Percentiles rank a stretch among this genome's conserved stretches.
Evolutionary conservation across 805 yeast genomes (phyloP).

Genomic region (Spathaspora girioi): DNA sequence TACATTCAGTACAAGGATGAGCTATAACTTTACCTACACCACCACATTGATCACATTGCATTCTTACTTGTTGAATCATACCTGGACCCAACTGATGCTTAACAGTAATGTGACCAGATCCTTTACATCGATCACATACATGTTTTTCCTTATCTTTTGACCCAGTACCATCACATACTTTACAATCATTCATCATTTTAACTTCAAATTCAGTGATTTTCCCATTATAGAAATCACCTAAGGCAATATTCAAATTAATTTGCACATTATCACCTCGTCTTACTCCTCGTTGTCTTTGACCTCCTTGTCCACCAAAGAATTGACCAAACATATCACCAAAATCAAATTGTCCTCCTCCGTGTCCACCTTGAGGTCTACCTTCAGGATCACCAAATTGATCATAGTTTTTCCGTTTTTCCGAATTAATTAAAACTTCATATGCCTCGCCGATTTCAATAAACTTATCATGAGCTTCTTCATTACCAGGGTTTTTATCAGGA

Average conservation of each 20-base stretch:
- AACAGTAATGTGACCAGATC: slow-evolving; percentile 65
- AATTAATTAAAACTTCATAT: slow-evolving; percentile 75
- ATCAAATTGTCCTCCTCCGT: slow-evolving; percentile 21
- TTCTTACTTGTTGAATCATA: slow-evolving; percentile 82
- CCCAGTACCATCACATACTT: slow-evolving; percentile 79
- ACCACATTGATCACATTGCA: slow-evolving; percentile 72
- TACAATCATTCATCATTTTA: slow-evolving; percentile 72
- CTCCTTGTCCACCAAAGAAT: slow-evolving; percentile 21
- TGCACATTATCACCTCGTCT: slow-evolving; percentile 62
- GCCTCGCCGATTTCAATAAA: slow-evolving; percentile 93
- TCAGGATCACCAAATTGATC: slow-evolving; percentile 75
- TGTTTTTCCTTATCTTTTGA: slow-evolving; percentile 72
- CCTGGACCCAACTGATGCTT: slow-evolving; percentile 82
- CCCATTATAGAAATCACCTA: slow-evolving; percentile 75
- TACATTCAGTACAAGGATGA: slow-evolving; percentile 64
- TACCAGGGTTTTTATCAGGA: slow-evolving; percentile 83
- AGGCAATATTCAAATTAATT: slow-evolving; percentile 51
- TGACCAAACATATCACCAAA: slow-evolving; percentile 60
- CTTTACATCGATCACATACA: slow-evolving; percentile 66
- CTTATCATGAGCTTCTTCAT: slow-evolving; percentile 77
- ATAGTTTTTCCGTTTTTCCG: slow-evolving; percentile 63
- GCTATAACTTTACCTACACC: slow-evolving; percentile 72
- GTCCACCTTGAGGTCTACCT: slow-evolving; percentile 27
- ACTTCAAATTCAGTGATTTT: slow-evolving; percentile 54
- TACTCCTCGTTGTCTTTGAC: slow-evolving; percentile 32